Evolutionary conservation across 331 rosid species (phyloP).

Genomic region (Pyrus hybrid): DNA sequence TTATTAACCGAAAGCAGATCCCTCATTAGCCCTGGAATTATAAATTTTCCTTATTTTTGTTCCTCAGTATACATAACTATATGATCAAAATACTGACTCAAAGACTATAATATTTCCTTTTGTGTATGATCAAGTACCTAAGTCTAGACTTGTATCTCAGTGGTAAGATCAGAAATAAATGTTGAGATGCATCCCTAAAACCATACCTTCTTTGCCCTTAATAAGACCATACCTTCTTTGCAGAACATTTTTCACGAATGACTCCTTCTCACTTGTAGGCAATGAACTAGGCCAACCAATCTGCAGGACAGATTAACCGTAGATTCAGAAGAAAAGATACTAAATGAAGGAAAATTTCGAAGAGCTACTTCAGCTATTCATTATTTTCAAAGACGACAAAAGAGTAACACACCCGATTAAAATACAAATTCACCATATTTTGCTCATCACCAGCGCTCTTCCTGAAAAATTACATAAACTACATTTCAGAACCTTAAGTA

Average conservation of each 20-base stretch:
- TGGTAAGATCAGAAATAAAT: background rate
- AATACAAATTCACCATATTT: constrained; percentile 63
- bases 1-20: background rate
- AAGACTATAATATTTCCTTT: background rate
- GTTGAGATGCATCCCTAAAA: background rate
- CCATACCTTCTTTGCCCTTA: background rate
- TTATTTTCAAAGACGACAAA: constrained; percentile 1
- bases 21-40: background rate
- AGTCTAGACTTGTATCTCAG: background rate
- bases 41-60: background rate
- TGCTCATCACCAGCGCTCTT: constrained; percentile 74
- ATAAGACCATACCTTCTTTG: constrained; percentile 46
- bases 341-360: constrained; percentile 2
- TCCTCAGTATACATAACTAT: background rate
- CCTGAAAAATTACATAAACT: constrained; percentile 36
- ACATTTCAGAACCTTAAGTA: constrained; percentile 3
- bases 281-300: constrained; percentile 92
- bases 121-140: background rate
- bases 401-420: constrained; percentile 56
- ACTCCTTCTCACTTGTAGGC: constrained; percentile 75
- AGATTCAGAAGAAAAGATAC: constrained; percentile 7
- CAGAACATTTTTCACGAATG: constrained; percentile 60
- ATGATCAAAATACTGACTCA: background rate
- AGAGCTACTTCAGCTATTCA: constrained; percentile 7
- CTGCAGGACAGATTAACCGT: constrained; percentile 32